Percentiles rank a stretch among this genome's conserved stretches.
These are phyloP conservation scores for Discostella stelligera DNA, from an alignment of 352 stramenopile genomes.

Conservation along the genomic window DNA sequence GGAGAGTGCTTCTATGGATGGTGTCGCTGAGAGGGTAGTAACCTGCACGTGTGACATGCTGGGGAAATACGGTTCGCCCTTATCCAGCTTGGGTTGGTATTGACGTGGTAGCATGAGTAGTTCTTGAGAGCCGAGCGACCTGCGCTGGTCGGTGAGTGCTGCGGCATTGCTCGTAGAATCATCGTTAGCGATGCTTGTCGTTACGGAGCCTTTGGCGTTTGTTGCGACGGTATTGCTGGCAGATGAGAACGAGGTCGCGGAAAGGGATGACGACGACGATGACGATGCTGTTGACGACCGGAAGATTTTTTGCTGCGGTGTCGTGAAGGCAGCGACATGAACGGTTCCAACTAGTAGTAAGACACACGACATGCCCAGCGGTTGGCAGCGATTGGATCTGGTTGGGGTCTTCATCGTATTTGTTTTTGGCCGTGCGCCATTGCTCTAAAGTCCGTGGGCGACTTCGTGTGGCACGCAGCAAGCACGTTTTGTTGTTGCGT, in stretches of 20 bases:
- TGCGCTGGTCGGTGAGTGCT: not conserved
- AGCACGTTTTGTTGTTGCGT: too few species aligned
- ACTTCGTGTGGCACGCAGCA: too few species aligned
- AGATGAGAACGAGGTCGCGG: not conserved
- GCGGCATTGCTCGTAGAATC: too few species aligned
- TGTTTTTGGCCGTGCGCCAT: not conserved
- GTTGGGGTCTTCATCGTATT: not conserved
- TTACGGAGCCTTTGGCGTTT: not conserved
- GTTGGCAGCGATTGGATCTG: not conserved
- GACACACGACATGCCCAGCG: not conserved
- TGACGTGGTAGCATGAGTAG: conserved; percentile 79
- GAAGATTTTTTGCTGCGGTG: not conserved
- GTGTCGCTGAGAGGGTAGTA: conserved; percentile 55
- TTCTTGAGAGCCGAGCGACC: conserved; percentile 74
- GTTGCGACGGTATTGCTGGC: not conserved
- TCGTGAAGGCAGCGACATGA: not conserved
- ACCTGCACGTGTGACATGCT: conserved; percentile 71
- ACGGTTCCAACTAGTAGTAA: not conserved
- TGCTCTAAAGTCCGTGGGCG: too few species aligned
- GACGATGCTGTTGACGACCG: not conserved
- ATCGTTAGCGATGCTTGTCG: not conserved
- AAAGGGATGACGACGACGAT: conserved; percentile 3
- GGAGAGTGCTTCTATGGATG: conserved; percentile 45
- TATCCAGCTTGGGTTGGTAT: conserved; percentile 48
- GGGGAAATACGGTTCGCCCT: conserved; percentile 46